Base-by-base conservation (phyloP, 306 rosid species). In the Myrica gale region DNA sequence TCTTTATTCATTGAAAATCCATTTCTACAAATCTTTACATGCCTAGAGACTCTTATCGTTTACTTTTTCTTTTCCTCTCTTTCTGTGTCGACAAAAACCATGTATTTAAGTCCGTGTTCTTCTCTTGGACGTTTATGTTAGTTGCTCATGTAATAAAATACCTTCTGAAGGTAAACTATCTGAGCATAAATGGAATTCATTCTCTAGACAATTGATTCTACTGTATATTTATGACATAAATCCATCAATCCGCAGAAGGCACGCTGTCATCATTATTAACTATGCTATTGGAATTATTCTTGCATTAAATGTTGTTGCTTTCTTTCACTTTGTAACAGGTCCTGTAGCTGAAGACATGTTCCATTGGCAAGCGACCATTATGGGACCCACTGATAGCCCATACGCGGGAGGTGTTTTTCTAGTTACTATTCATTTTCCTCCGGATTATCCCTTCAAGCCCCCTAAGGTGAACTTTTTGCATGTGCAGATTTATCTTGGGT, bases 331-430 rank as follows among this genome's bases (percentile, higher is more conserved):
- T 69, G 44, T 70, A 60, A 52, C 72, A 90, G 92, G 95, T 52
- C 95, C 92, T 51, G 92, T 90, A 13, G 95, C 90, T 51, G 94
- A 89, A 68, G 91, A 89, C 78, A 89, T 89, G 93, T 89, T 89
- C 75, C 91, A 32, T 32, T 32, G 37, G 37, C 37, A 32, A 32
- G 37, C 37, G 37, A 32, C 37, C 37, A 32, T 32, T 50, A 89
- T 89, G 93, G 93, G 93, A 58, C 93, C 91, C 75, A 73, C 93
- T 60, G 91, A 89, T 61, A 89, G 93, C 77, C 93, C 93, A 12
- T 89, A 87, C 46, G 84, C 93, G 26, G 93, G 93, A 81, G 93
- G 93, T 79, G 90, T 89, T 44, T 89, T 89, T 76, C 87, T 89
- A 16, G 90, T 89, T 63, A 86, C 87, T 32, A 32, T 32, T 32